Base-by-base conservation (phyloP, 306 rosid species). In the Acacia confusa region DNA sequence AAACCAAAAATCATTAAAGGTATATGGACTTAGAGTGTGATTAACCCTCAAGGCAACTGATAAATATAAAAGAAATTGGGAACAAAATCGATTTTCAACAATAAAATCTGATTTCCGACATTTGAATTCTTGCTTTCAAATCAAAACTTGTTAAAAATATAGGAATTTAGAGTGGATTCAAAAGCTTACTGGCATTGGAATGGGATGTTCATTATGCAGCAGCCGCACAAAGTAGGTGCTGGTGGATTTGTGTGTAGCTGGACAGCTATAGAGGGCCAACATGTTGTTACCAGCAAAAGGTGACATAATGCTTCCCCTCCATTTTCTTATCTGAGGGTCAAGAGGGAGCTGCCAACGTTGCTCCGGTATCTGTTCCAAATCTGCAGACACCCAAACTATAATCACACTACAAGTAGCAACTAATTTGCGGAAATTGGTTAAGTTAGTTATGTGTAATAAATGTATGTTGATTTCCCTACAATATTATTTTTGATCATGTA, bases 271-370 rank as follows among this genome's bases (percentile, higher is more conserved):
- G 60, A 92, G 86, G 74, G 93, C 87, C 84, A 95, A 88, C 92
- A 93, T 91, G 80, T 86, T 93, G 84, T 95, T 95, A 77, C 94
- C 97, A 28, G 88, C 97, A 95, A 93, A 95, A 78, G 99, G 99
- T 43, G 97, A 95, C 68, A 93, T 89, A 6, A 67, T 75, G 81
- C 91, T 90, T 53, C 91, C 95, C 89, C 86, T 80, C 97, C 97
- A 95, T 25, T 84, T 87, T 89, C 97, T 89, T 82, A 84, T 81
- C 70, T 85, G 94, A 82, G 99, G 97, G 92, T 81, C 91, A 69
- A 90, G 94, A 82, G 97, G 97, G 64, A 50, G 76, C 81, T 80
- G 78, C 91, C 90, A 83, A 61, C 95, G 87, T 81, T 89, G 88
- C 82, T 93, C 93, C 86, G 89, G 94, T 82, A 86, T 93, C 83